A percentile compares a stretch with the other conserved stretches of the same genome.
phyloP scores from a whole-genome alignment of 2,329 filamentous ascomycete genomes.

The Metarhizium brunneum region DNA sequence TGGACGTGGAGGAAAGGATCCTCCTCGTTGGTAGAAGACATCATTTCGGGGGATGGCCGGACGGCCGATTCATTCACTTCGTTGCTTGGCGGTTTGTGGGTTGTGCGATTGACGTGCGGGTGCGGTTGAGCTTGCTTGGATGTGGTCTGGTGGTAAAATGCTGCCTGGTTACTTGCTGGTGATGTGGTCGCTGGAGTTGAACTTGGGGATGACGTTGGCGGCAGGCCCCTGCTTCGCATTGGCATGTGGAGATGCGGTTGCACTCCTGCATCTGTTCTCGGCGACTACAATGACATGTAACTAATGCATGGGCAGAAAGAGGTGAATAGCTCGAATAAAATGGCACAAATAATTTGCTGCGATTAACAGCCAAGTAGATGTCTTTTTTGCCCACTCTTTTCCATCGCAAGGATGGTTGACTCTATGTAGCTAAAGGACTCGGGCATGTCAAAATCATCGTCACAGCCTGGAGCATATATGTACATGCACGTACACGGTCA shows the following conservation, averaged over 20 bases:
- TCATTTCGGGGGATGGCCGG: conserved; percentile 35
- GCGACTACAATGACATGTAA: neutral
- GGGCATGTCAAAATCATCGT: too few species aligned
- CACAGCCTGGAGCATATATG: too few species aligned
- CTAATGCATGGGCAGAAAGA: too few species aligned
- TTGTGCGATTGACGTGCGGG: neutral
- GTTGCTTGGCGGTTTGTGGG: neutral
- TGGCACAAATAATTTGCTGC: neutral
- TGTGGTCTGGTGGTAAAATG: neutral
- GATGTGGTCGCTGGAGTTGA: neutral
- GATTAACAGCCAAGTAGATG: too few species aligned
- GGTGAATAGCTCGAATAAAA: neutral
- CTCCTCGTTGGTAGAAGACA: conserved; percentile 58
- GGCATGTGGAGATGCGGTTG: too few species aligned
- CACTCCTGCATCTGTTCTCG: neutral
- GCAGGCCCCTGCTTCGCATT: too few species aligned
- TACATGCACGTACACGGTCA: neutral
- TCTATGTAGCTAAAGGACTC: too few species aligned
- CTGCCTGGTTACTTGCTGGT: neutral
- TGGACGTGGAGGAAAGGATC: conserved; percentile 67
- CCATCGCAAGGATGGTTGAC: too few species aligned
- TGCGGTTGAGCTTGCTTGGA: neutral
- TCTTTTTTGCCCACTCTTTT: too few species aligned
- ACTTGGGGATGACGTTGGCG: neutral
- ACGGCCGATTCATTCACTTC: neutral